A percentile compares a stretch with the other conserved stretches of the same genome.
Evolutionary conservation across 1,284 basidiomycete genomes (phyloP).

Genomic region (Amylostereum chailletii): DNA sequence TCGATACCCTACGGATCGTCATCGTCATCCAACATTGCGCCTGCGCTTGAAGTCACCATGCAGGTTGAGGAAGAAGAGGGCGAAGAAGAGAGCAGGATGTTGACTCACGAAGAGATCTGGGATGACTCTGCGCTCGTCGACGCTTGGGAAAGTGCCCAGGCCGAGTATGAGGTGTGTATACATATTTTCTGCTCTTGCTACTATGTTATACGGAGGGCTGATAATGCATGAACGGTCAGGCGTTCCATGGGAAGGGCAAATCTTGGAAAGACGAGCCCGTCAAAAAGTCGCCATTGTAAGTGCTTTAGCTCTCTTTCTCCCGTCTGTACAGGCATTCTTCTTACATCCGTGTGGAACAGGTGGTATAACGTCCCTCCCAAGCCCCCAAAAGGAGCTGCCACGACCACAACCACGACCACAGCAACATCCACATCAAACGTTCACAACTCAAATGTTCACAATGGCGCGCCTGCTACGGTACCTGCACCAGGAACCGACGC

Average conservation of each 20-base stretch:
- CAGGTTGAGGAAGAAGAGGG: conserved; percentile 15
- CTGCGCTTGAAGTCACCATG: conserved; percentile 6
- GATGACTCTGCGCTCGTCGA: conserved; percentile 74
- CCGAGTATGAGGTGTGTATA: conserved; percentile 57
- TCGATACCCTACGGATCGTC: conserved; percentile 26
- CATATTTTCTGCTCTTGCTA: conserved; percentile 3
- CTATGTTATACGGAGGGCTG: neutral
- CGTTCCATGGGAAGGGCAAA: conserved; percentile 59
- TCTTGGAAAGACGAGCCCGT: conserved; percentile 62
- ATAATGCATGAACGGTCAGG: conserved; percentile 23
- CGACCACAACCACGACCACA: conserved; percentile 6
- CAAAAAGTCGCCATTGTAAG: conserved; percentile 64
- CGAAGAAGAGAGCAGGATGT: conserved; percentile 45
- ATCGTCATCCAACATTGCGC: conserved; percentile 7
- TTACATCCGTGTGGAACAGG: conserved; percentile 25
- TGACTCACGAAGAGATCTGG: conserved; percentile 71
- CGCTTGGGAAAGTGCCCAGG: conserved; percentile 73
- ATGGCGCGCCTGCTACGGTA: too few relatives aligned
- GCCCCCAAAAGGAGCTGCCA: conserved; percentile 12
- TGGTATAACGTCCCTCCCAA: conserved; percentile 66
- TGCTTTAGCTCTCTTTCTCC: conserved; percentile 8
- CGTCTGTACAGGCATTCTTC: neutral
- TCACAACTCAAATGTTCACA: too few relatives aligned
- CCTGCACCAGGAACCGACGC: conserved; percentile 9
- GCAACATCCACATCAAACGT: conserved; percentile 1